Evolutionary conservation across 2,329 filamentous ascomycete genomes (phyloP), one percentile per base, ranked within the genome.

Genomic region (Epichloe coenophiala): DNA sequence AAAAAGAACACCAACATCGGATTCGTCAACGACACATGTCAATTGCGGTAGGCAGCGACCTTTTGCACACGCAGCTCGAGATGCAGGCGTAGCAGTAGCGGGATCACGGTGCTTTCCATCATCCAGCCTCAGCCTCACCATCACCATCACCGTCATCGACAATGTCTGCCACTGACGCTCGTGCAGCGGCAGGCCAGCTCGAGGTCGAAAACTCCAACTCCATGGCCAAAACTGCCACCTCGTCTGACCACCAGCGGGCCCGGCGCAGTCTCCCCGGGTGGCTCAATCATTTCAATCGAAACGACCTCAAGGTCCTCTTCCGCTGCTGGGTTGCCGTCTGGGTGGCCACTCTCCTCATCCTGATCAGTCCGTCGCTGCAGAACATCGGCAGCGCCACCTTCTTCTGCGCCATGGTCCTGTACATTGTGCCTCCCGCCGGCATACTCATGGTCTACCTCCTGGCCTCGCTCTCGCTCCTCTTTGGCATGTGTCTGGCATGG

Each of bases 401-500:
- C 50, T 71, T 76, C 51, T 70, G 53, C 3, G 58, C 61, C 8
- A 51, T 70, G 1, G 61, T 74, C 2, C 59, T 74, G 11, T 68
- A 70, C 33, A 71, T 75, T 23, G 63, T 69, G 0, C 72, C 73
- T 0, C 72, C 72, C 0, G 65, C 67, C 2, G 66, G 67, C 3
- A 73, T 74, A 13, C 56, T 75, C 1, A 69, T 71, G 37, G 58
- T 75, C 39, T 71, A 71, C 52, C 54, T 76, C 2, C 60, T 76
- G 5, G 68, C 60, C 9, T 59, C 65, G 0, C 37, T 71, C 1
- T 68, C 73, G 1, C 59, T 75, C 4, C 58, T 75, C 3, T 12
- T 74, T 2, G 73, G 73, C n/a, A 71, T 75, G 58, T 68, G 64
- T 35, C 56, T 73, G 0, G 72, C 67, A 4, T 75, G 73, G 72